Base-by-base conservation (phyloP, 2,329 filamentous ascomycete genomes). In the Furcasterigmium furcatum region DNA sequence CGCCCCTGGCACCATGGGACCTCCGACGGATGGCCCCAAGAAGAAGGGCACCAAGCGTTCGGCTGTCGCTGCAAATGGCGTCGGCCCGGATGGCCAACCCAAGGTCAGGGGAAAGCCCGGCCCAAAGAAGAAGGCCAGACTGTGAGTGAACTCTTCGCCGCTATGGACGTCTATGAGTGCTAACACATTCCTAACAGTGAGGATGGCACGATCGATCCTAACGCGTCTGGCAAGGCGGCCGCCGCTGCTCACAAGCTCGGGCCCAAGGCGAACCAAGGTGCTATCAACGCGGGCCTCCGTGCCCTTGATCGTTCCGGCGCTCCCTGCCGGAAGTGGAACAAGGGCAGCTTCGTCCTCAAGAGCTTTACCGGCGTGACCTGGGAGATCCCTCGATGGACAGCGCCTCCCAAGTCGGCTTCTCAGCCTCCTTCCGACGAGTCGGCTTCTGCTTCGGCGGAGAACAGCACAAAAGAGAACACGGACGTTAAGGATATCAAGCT, bases 231-330 rank as follows among this genome's bases (percentile, higher is more conserved):
- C 55, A 65, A 65, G 49, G 71, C 76, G 56, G 68, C 73, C 38
- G 70, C 72, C 6, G 76, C 76, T 45, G 73, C 76, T 42, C 88
- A 92, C 68, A 95, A 95, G 66, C 85, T 97, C 21, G 92, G 92
- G 4, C 94, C 94, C 55, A 97, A 96, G 68, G 92, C 92, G 43
- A 97, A 96, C 65, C 88, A 92, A 59, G 94, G 94, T 52, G 92
- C 92, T 48, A 99, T 99, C 76, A 99, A 99, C 63, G 94, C 94
- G 45, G 89, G 90, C 43, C 84, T 99, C 41, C 89, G 94, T 45
- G 92, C 94, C 12, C 87, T 99, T 53, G 94, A 99, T 67, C 85
- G 92, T 50, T 87, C 87, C 8, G 92, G 92, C 55, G 88, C 92
- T 60, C 91, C 94, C 9, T 96, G 91, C 67, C 88, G 92, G 53